phyloP scores from a whole-genome alignment of 2,329 filamentous ascomycete species.

The Sporothrix phasma region DNA sequence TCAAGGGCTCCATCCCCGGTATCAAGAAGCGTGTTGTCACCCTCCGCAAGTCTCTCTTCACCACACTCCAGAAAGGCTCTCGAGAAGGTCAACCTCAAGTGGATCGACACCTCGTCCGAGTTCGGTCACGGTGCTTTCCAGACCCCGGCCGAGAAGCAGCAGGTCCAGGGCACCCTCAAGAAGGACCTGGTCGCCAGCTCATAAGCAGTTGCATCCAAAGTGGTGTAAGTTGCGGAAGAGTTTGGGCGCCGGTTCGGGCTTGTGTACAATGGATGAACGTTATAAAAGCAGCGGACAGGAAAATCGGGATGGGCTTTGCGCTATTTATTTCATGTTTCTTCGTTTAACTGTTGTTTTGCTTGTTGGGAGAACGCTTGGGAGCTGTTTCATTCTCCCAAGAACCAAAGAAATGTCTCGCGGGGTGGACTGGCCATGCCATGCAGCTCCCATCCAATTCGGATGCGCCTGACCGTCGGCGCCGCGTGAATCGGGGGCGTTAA shows the following conservation, averaged over 20 bases:
- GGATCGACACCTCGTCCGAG: constrained; percentile 99
- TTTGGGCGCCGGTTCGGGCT: constrained; percentile 16
- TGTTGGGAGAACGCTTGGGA: constrained; percentile 6
- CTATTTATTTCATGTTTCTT: constrained; percentile 13
- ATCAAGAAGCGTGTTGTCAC: constrained; percentile 99
- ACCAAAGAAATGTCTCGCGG: constrained; percentile 5
- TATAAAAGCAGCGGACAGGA: constrained; percentile 6
- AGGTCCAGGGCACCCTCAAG: constrained; percentile 98
- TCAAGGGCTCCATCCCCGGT: constrained; percentile 97
- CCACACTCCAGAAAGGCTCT: constrained; percentile 94
- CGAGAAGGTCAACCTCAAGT: constrained; percentile 99
- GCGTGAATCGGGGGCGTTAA: not conserved
- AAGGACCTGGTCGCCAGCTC: constrained; percentile 62
- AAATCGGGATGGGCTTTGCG: constrained; percentile 13
- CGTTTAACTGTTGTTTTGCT: constrained; percentile 8
- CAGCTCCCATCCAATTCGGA: constrained; percentile 1
- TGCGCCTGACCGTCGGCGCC: not conserved
- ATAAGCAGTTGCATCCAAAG: constrained; percentile 23
- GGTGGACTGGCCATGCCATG: not conserved
- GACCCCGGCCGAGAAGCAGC: constrained; percentile 94
- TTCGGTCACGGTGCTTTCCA: constrained; percentile 99
- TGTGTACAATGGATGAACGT: constrained; percentile 24
- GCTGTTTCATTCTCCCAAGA: not conserved
- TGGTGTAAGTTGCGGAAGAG: constrained; percentile 3
- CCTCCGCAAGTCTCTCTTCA: constrained; percentile 97